Evolutionary conservation across 2,329 filamentous ascomycete species (phyloP).

Genomic region (Huntiella savannae): DNA sequence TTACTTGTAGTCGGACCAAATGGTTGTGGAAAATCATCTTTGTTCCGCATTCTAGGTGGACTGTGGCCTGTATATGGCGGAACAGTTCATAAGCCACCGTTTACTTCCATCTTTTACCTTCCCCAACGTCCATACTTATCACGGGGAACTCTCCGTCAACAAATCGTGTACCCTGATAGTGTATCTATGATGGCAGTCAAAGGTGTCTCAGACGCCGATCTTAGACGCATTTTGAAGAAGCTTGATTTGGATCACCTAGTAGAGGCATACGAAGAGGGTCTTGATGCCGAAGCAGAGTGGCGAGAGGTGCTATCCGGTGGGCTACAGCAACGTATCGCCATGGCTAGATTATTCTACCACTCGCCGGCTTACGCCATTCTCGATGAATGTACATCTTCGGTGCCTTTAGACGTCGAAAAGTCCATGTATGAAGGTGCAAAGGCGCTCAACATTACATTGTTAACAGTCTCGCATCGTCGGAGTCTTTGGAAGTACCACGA

Average conservation of each 20-base stretch:
- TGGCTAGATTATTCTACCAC: constrained; percentile 92
- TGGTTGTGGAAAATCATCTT: constrained; percentile 85
- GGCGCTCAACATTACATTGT: constrained; percentile 73
- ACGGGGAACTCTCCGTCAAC: constrained; percentile 78
- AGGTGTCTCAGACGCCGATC: constrained; percentile 62
- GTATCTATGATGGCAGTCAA: constrained; percentile 73
- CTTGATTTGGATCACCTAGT: constrained; percentile 74
- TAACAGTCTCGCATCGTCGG: constrained; percentile 84
- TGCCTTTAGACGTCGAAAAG: constrained; percentile 88
- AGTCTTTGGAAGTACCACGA: constrained; percentile 95
- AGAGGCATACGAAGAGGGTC: constrained; percentile 55
- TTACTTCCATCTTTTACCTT: constrained; percentile 93
- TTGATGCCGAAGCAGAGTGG: constrained; percentile 94
- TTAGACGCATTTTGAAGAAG: constrained; percentile 55
- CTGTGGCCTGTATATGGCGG: constrained; percentile 97
- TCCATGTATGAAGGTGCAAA: constrained; percentile 97
- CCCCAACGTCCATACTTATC: constrained; percentile 89
- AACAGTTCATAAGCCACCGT: constrained; percentile 75
- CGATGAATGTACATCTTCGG: constrained; percentile 86
- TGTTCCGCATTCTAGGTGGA: constrained; percentile 91
- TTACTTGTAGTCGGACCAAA: constrained; percentile 91
- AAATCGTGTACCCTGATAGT: constrained; percentile 90
- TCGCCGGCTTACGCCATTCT: constrained; percentile 82
- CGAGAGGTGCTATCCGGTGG: constrained; percentile 82
- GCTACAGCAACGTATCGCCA: constrained; percentile 86